Conservation (phyloP, 2,329 filamentous ascomycete genomes). For the Elsinoe perseae region DNA sequence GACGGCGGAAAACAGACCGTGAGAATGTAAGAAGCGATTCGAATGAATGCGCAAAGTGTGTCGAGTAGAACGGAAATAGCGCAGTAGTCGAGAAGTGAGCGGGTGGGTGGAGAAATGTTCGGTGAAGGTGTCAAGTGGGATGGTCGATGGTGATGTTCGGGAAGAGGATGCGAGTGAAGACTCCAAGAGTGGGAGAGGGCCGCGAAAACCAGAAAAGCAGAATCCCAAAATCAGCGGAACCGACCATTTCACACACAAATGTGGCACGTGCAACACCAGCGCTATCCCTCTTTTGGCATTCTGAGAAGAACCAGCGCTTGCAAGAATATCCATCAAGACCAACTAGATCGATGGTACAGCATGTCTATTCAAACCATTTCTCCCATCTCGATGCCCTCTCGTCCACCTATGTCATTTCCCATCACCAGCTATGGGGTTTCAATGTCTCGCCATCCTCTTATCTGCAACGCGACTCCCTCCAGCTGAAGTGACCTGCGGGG, state of each 20-base stretch:
- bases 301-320: constrained; percentile 7
- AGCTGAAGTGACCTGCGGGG: neutral
- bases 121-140: neutral
- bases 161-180: constrained; percentile 1
- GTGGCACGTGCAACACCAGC: neutral
- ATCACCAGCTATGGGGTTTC: neutral
- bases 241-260: neutral
- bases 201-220: neutral
- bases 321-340: constrained; percentile 1
- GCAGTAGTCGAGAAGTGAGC: constrained; percentile 1
- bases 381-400: constrained; percentile 9
- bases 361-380: neutral
- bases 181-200: constrained; percentile 9
- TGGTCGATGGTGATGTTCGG: constrained; percentile 1
- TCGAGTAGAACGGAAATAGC: neutral
- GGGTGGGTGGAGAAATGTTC: neutral
- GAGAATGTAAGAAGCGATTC: constrained; percentile 5
- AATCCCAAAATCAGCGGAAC: constrained; percentile 1
- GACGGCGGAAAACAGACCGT: constrained; percentile 7
- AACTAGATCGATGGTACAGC: constrained; percentile 9
- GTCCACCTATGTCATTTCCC: constrained; percentile 1
- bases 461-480: neutral
- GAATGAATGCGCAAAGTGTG: neutral
- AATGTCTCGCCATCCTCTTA: neutral
- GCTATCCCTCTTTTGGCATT: neutral